phyloP scores from a whole-genome alignment of 2,329 filamentous ascomycete species.

The Diaporthe vexans region DNA sequence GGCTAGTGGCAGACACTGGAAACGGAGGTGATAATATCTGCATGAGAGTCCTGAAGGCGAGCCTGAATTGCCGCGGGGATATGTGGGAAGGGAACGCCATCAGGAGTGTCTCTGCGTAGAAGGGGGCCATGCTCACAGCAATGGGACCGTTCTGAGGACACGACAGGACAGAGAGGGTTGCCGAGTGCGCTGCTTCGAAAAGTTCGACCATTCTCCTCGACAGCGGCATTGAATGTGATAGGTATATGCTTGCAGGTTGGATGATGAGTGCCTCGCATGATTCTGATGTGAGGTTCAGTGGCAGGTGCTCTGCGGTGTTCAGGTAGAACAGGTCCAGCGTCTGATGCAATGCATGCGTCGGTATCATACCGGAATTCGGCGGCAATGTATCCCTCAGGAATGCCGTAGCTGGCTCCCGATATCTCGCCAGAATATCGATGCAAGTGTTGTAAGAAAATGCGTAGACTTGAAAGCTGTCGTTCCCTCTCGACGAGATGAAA shows the following conservation, averaged over 20 bases:
- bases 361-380: constrained; percentile 64
- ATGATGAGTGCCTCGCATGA: constrained; percentile 81
- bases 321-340: constrained; percentile 90
- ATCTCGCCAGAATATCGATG: constrained; percentile 84
- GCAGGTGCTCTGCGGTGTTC: constrained; percentile 87
- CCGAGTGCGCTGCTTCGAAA: constrained; percentile 91
- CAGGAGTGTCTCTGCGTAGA: constrained; percentile 87
- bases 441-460: constrained; percentile 86
- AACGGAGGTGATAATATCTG: constrained; percentile 86
- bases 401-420: constrained; percentile 73
- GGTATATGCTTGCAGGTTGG: constrained; percentile 80
- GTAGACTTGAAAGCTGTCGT: constrained; percentile 84
- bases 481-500: constrained; percentile 84
- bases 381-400: constrained; percentile 76
- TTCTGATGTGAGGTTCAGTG: constrained; percentile 75
- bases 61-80: constrained; percentile 86
- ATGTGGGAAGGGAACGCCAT: constrained; percentile 83
- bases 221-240: constrained; percentile 63
- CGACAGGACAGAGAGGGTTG: constrained; percentile 84
- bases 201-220: constrained; percentile 67
- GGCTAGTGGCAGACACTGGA: constrained; percentile 78
- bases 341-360: constrained; percentile 75
- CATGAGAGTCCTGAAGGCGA: constrained; percentile 89
- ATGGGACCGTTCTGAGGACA: constrained; percentile 82
- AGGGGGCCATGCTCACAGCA: constrained; percentile 79